Evolutionary conservation across 169 alveolate genomes (phyloP).

Genomic region (Amoebophrya sp.): DNA sequence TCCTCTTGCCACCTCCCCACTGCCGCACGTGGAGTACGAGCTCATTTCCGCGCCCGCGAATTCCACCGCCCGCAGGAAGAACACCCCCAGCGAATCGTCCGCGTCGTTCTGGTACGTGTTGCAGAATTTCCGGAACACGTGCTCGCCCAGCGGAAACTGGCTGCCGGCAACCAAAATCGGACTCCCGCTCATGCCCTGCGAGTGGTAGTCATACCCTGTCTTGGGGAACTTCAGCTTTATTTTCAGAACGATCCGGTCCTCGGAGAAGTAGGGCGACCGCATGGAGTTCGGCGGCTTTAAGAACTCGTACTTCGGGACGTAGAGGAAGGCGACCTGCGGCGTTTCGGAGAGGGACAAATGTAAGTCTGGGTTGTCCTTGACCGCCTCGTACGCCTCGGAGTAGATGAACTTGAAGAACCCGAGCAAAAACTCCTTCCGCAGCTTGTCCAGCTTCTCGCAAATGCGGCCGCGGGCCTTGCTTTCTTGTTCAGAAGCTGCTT

Average conservation of each 20-base stretch:
- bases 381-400: neutral
- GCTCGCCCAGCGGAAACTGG: neutral
- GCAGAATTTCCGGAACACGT: neutral
- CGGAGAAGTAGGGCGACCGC: neutral
- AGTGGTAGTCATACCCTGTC: neutral
- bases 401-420: neutral
- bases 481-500: too few relatives aligned
- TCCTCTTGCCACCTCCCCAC: neutral
- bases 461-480: neutral
- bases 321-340: too few relatives aligned
- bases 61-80: neutral
- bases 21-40: neutral
- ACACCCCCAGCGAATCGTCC: neutral
- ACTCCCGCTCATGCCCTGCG: neutral
- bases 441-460: neutral
- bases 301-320: neutral
- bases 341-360: too few relatives aligned
- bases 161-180: neutral
- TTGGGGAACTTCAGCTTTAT: neutral
- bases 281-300: neutral
- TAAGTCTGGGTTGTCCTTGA: neutral
- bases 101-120: neutral
- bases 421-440: neutral
- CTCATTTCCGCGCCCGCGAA: neutral
- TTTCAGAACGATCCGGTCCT: neutral